Evolutionary conservation across 495 filamentous ascomycete species (phyloP).

Genomic region (Hypoxylon intermedium): DNA sequence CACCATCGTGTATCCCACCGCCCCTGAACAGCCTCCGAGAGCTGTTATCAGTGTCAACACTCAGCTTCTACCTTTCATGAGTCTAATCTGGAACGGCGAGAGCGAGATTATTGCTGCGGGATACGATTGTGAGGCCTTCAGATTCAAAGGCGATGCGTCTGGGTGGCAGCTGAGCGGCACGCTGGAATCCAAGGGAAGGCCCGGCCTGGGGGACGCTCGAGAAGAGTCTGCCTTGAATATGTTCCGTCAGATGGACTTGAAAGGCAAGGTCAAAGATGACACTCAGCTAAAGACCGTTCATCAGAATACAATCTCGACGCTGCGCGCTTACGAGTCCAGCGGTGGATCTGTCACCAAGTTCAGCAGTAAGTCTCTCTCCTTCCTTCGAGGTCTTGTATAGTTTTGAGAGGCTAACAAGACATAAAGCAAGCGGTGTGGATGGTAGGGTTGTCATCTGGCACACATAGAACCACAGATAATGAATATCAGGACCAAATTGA

Average conservation of each 20-base stretch:
- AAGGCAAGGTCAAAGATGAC: conserved; percentile 86
- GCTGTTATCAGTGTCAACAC: conserved; percentile 89
- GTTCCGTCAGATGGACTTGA: conserved; percentile 98
- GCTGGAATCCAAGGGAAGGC: conserved; percentile 80
- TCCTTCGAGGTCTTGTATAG: conserved; percentile 4
- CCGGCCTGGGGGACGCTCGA: conserved; percentile 52
- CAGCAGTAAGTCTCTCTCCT: conserved; percentile 72
- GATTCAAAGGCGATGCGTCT: conserved; percentile 78
- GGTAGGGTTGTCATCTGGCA: conserved; percentile 88
- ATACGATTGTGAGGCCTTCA: conserved; percentile 94
- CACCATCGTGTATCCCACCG: conserved; percentile 93
- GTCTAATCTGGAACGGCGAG: conserved; percentile 90
- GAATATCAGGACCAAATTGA: conserved; percentile 7
- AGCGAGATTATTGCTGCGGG: conserved; percentile 94
- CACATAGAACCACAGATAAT: conserved; percentile 43
- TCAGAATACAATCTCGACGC: conserved; percentile 91
- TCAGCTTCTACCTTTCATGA: conserved; percentile 88
- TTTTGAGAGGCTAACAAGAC: conserved; percentile 48
- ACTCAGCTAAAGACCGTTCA: conserved; percentile 94
- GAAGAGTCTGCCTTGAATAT: conserved; percentile 90
- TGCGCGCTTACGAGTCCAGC: conserved; percentile 74
- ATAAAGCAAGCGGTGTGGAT: conserved; percentile 86
- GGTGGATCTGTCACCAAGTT: conserved; percentile 75
- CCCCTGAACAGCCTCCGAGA: conserved; percentile 85
- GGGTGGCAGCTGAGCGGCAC: conserved; percentile 90